Percentiles rank a stretch among this genome's conserved stretches.
Evolutionary conservation across 768 basidiomycete genomes (phyloP).

Genomic region (Rhizopogon vulgaris): DNA sequence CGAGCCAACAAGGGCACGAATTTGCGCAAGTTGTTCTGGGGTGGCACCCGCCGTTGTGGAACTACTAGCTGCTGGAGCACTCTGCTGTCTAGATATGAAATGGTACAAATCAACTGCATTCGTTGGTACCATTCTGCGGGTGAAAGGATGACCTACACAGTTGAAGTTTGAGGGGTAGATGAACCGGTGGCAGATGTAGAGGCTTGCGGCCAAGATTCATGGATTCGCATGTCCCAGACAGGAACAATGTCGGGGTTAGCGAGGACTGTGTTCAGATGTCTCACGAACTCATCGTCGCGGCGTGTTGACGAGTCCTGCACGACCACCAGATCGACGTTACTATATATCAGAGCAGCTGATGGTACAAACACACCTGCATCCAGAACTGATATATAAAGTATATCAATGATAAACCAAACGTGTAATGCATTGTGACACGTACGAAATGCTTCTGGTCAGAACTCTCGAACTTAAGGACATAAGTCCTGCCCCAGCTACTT

Average conservation of each 20-base stretch:
- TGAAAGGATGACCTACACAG: conserved; percentile 11
- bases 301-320: conserved; percentile 57
- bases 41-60: conserved; percentile 25
- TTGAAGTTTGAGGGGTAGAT: conserved; percentile 28
- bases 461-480: conserved; percentile 87
- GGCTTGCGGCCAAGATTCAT: conserved; percentile 40
- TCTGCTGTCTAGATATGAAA: background rate
- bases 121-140: background rate
- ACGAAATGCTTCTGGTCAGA: conserved; percentile 90
- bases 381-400: conserved; percentile 52
- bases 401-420: conserved; percentile 5
- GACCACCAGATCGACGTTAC: background rate
- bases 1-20: conserved; percentile 48
- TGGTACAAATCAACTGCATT: background rate
- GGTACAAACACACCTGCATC: conserved; percentile 59
- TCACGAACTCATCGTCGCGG: conserved; percentile 67
- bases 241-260: conserved; percentile 58
- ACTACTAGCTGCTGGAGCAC: background rate
- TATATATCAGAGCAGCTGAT: background rate
- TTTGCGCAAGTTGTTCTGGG: conserved; percentile 61
- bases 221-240: conserved; percentile 44
- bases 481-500: conserved; percentile 61
- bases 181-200: conserved; percentile 26
- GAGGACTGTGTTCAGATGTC: conserved; percentile 66
- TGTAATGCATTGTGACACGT: conserved; percentile 23